These are phyloP conservation scores for Penicillium simplicissimum DNA, from an alignment of 495 filamentous ascomycete species.

Conservation along the genomic window DNA sequence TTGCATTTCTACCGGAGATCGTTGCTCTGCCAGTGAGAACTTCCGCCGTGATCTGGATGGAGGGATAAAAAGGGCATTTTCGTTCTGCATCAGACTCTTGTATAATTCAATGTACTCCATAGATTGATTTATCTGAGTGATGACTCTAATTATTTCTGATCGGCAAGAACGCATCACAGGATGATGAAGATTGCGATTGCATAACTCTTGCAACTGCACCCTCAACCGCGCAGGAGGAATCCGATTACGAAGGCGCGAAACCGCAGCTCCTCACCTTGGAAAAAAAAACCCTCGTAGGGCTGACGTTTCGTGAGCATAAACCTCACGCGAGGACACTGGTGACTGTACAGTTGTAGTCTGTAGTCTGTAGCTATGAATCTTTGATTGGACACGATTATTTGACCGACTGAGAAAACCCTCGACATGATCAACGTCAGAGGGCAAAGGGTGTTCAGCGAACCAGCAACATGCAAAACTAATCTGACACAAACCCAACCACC, in stretches of 20 bases:
- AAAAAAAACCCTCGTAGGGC: background rate
- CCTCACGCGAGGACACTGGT: background rate
- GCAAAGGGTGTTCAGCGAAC: background rate
- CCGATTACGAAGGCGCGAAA: background rate
- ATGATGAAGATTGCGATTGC: background rate
- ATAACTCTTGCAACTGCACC: background rate
- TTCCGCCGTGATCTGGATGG: background rate
- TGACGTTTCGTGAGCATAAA: background rate
- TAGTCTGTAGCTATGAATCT: background rate
- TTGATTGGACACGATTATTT: background rate
- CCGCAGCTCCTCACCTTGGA: background rate
- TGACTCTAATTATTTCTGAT: background rate
- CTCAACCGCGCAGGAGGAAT: background rate
- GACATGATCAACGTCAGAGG: background rate
- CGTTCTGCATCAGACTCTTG: background rate
- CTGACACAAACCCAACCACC: background rate
- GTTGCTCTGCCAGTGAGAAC: background rate
- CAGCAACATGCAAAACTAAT: background rate
- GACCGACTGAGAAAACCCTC: background rate
- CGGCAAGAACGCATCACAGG: background rate
- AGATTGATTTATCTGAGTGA: background rate
- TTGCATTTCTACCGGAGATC: background rate
- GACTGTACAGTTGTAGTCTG: no score
- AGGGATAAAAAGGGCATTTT: background rate
- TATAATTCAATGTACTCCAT: background rate